These are phyloP conservation scores for Rhodomyrtus psidioides DNA, from an alignment of 441 rosid species.

Conservation along the genomic window DNA sequence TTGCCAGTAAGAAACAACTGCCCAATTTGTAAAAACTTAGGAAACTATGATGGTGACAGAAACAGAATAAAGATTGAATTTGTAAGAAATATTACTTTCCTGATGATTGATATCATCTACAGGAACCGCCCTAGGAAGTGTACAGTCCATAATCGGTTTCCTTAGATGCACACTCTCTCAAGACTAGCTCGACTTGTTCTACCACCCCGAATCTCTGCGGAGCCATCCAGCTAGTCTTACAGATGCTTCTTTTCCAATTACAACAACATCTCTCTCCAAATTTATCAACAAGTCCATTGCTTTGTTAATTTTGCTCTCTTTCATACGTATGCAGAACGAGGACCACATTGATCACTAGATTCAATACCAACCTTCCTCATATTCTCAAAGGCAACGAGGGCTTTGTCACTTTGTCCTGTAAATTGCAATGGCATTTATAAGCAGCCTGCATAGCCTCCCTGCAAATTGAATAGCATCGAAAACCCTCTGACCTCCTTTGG, in stretches of 20 bases:
- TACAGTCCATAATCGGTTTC: not conserved
- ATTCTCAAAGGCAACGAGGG: too few relatives aligned
- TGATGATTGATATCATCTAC: not conserved
- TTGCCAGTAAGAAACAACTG: not conserved
- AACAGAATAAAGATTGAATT: not conserved
- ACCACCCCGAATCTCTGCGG: slow-evolving; percentile 63
- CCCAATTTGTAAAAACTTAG: not conserved
- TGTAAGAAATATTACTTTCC: not conserved
- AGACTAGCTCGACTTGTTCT: slow-evolving; percentile 55
- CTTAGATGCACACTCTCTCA: slow-evolving; percentile 31
- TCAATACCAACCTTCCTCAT: too few relatives aligned
- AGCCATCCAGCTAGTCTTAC: slow-evolving; percentile 58
- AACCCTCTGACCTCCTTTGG: too few relatives aligned
- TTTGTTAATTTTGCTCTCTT: too few relatives aligned
- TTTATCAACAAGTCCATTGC: too few relatives aligned
- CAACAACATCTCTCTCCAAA: slow-evolving; percentile 23
- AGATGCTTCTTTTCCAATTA: slow-evolving; percentile 65
- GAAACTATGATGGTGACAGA: not conserved
- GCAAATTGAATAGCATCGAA: too few relatives aligned
- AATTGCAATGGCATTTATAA: too few relatives aligned
- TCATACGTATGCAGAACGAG: too few relatives aligned
- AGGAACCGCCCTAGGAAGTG: not conserved
- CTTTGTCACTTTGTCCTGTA: too few relatives aligned
- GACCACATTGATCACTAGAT: too few relatives aligned
- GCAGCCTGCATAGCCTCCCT: too few relatives aligned